Percentiles rank a stretch among this genome's conserved stretches.
phyloP scores from a whole-genome alignment of 768 basidiomycete genomes.

The Mycena leptocephala region DNA sequence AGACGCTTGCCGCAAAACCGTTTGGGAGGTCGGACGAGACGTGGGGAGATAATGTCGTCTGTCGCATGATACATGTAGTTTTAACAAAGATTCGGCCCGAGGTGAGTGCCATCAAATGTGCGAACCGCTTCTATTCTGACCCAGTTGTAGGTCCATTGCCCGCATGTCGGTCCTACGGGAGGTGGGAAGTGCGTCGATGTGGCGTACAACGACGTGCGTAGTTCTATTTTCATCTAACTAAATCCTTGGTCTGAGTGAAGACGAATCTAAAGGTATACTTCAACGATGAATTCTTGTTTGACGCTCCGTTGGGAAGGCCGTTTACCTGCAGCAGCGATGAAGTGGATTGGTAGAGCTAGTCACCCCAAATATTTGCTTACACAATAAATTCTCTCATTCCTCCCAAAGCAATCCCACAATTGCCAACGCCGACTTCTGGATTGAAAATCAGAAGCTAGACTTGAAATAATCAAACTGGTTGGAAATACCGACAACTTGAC shows the following conservation, averaged over 20 bases:
- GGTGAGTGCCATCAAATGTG: neutral
- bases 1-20: neutral
- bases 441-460: too few species aligned
- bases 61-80: slow-evolving; percentile 1
- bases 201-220: neutral
- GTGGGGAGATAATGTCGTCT: too few species aligned
- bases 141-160: neutral
- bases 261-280: neutral
- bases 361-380: too few species aligned
- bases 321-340: neutral
- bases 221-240: neutral
- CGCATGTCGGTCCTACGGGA: neutral
- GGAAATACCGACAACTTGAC: too few species aligned
- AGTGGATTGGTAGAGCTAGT: too few species aligned
- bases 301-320: neutral
- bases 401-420: too few species aligned
- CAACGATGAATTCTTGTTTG: neutral
- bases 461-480: too few species aligned
- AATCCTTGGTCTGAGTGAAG: too few species aligned
- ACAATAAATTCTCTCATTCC: too few species aligned
- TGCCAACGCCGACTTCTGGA: too few species aligned
- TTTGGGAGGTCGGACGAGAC: slow-evolving; percentile 18
- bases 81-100: slow-evolving; percentile 7
- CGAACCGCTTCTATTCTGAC: too few species aligned
- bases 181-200: too few species aligned